Evolutionary conservation across 192 early-diverging fungal species (phyloP).

Genomic region (Pilaira anomala): DNA sequence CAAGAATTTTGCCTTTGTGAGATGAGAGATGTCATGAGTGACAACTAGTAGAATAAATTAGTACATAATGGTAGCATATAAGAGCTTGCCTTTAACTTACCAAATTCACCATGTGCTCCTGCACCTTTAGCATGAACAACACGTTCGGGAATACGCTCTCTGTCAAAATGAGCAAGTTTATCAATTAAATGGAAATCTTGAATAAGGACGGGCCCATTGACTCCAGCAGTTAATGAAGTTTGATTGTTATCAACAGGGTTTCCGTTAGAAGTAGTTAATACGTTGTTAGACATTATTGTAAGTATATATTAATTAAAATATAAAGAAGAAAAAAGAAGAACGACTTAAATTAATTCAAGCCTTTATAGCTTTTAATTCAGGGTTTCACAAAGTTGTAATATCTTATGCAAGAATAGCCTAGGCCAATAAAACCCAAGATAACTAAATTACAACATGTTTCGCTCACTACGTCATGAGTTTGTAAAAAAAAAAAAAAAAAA

Average conservation of each 20-base stretch:
- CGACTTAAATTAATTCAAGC: too few species aligned
- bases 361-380: too few species aligned
- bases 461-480: too few species aligned
- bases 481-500: too few species aligned
- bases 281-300: slow-evolving; percentile 25
- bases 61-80: not conserved
- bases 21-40: slow-evolving; percentile 62
- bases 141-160: slow-evolving; percentile 81
- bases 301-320: not conserved
- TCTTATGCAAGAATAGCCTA: too few species aligned
- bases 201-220: slow-evolving; percentile 61
- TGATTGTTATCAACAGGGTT: slow-evolving; percentile 77
- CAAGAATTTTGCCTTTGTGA: slow-evolving; percentile 76
- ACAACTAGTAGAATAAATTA: slow-evolving; percentile 44
- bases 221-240: slow-evolving; percentile 66
- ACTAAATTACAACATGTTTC: too few species aligned
- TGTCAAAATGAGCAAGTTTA: slow-evolving; percentile 81
- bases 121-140: slow-evolving; percentile 86
- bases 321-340: too few species aligned
- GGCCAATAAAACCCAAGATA: too few species aligned
- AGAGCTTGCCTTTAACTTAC: slow-evolving; percentile 5
- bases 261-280: slow-evolving; percentile 47
- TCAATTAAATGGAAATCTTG: slow-evolving; percentile 79
- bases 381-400: too few species aligned
- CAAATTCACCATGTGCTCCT: slow-evolving; percentile 81